Evolutionary conservation across 176 grass and related monocot genomes (phyloP), one percentile per base, ranked within the genome.

Genomic region (Carex cristatella): DNA sequence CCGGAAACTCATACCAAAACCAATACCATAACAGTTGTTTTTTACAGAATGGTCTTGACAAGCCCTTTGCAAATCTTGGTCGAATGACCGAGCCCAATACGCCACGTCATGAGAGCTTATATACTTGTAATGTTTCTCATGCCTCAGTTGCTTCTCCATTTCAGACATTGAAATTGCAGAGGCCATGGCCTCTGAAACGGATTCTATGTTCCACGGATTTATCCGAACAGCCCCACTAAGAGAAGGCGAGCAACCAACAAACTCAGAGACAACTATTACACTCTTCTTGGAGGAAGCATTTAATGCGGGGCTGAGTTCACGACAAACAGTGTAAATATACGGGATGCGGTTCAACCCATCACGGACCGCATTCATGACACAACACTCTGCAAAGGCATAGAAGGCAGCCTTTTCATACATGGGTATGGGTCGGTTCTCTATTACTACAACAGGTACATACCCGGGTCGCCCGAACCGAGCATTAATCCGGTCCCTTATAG

Each of bases 81-180:
- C 89, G 51, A 94, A 91, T 13, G 88, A 90, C 4, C 35, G 87
- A 55, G 89, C 81, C 89, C 89, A 93, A 57, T 89, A 93, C 12
- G 57, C 81, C 11, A 93, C 89, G 23, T 93, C 85, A 61, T 93
- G 91, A 13, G 84, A 87, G 16, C 75, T 90, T 32, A 90, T 85
- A 78, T 93, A 93, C 81, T 42, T 87, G 79, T 90, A 93, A 80
- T 90, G 91, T 72, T 90, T 93, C 64, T 88, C 86, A 49, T 93
- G 91, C 67, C 91, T 58, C 65, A 93, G 23, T 57, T 89, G 86
- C 80, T 88, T 85, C 83, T 92, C 75, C 10, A 2, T 2, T 46
- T 83, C 75, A 7, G 44, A 19, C 83, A 88, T 54, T 48, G 48
- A 62, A 42, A 88, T 84, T 33, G 91, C 89, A 54, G 69, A 56